These are phyloP conservation scores for Boletus sp. DNA, from an alignment of 768 basidiomycete genomes.

Conservation along the genomic window DNA sequence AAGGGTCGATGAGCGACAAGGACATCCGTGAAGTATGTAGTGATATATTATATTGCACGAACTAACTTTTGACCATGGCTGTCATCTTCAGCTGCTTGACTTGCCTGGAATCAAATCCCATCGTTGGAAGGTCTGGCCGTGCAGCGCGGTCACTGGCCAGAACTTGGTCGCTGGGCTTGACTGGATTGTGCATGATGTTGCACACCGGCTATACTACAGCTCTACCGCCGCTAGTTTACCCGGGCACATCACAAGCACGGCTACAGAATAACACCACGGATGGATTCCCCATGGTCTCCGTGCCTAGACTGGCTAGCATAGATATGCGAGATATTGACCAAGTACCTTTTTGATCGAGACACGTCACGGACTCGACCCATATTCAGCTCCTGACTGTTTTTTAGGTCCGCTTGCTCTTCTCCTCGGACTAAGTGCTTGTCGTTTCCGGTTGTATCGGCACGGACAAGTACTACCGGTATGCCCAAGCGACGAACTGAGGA, in stretches of 20 bases:
- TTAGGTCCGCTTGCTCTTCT: conserved; percentile 10
- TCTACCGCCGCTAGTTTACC: conserved; percentile 29
- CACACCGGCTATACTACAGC: conserved; percentile 82
- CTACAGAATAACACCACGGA: background rate
- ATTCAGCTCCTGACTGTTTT: background rate
- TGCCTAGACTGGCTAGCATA: conserved; percentile 4
- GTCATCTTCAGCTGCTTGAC: conserved; percentile 63
- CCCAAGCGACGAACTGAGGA: conserved; percentile 7
- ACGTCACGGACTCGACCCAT: conserved; percentile 3
- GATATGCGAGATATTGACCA: background rate
- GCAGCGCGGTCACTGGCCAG: conserved; percentile 87
- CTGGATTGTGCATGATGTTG: conserved; percentile 91
- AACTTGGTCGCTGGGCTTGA: conserved; percentile 84
- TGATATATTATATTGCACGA: background rate
- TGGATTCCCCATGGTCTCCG: conserved; percentile 4
- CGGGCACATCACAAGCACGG: background rate
- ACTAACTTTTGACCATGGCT: conserved; percentile 6
- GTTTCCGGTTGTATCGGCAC: conserved; percentile 10
- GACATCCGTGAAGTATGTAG: conserved; percentile 80
- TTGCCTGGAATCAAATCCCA: conserved; percentile 82
- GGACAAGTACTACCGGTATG: conserved; percentile 4
- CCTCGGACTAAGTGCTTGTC: conserved; percentile 6
- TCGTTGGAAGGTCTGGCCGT: conserved; percentile 85
- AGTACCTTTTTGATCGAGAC: conserved; percentile 7
- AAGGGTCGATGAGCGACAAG: conserved; percentile 73